Evolutionary conservation across 495 filamentous ascomycete species (phyloP).

Genomic region (Letharia columbiana): DNA sequence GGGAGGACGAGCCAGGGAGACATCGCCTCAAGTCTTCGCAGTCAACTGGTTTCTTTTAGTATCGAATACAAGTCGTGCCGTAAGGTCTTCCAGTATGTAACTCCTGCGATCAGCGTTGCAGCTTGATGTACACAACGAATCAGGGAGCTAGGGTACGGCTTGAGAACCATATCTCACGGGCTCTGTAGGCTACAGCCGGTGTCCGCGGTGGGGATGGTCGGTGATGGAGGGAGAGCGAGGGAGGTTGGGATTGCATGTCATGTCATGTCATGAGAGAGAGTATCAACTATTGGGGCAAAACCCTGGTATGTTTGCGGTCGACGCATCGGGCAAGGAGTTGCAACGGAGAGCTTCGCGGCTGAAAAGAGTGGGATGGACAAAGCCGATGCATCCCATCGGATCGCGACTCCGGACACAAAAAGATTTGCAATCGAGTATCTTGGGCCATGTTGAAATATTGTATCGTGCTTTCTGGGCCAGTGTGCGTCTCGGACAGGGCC

Average conservation of each 20-base stretch:
- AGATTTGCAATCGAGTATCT: not conserved
- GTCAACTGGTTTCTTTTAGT: not conserved
- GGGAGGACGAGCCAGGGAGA: not conserved
- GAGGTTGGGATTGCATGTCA: not conserved
- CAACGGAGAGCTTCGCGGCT: not conserved
- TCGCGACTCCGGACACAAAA: not conserved
- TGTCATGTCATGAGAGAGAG: not conserved
- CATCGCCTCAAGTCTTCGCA: not conserved
- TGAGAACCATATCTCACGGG: not conserved
- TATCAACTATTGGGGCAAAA: not conserved
- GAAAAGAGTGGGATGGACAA: not conserved
- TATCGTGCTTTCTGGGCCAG: not conserved
- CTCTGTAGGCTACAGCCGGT: not conserved
- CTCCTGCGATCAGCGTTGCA: not conserved
- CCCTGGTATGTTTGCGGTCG: not conserved
- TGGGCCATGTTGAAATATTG: not conserved
- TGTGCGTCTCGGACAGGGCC: no score
- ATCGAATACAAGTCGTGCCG: not conserved
- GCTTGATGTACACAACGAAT: not conserved
- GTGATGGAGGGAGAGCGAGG: not conserved
- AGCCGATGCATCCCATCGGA: not conserved
- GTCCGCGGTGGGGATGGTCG: not conserved
- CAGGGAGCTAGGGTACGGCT: not conserved
- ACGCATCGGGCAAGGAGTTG: not conserved
- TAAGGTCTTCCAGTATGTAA: not conserved